Evolutionary conservation across 2,329 filamentous ascomycete species (phyloP), one percentile per base, ranked within the genome.

Genomic region (Teratosphaeria destructans): DNA sequence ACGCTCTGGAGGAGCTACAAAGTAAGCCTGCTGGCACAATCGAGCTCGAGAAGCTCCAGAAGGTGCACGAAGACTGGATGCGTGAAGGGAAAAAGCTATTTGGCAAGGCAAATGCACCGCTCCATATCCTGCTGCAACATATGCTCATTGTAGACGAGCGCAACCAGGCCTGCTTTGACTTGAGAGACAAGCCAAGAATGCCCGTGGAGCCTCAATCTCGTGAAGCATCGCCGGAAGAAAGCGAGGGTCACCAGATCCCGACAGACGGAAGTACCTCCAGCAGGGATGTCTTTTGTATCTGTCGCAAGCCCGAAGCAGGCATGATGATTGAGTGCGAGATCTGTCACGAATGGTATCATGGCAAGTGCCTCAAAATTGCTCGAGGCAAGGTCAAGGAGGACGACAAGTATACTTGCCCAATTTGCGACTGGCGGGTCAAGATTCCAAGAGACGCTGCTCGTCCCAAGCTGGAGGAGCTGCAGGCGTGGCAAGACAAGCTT

Each of bases 301-400:
- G 94, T 75, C 85, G 94, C 61, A 90, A 87, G 63, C 84, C 90
- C 6, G 94, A 99, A 74, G 91, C 93, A 43, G 94, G 94, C 57
- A 95, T 97, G 88, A 99, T 99, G 94, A 97, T 99, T 68, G 94
- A 99, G 75, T 99, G 94, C 72, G 94, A 97, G 72, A 81, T 96
- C 47, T 99, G 94, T 74, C 93, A 96, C 70, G 94, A 99, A 77
- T 99, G 94, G 94, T 99, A 99, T 71, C 94, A 99, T 69, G 93
- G 94, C 61, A 97, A 96, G 74, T 99, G 94, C 69, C 80, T 99
- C 43, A 99, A 99, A 78, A 96, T 99, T 70, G 94, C 94, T 2
- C 85, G 94, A 56, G 94, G 94, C 57, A 99, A 97, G 72, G 90
- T 99, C 68, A 97, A 97, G 76, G 94, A 97, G 71, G 93, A 96